Base-by-base conservation (phyloP, 2,329 filamentous ascomycete species). In the Elsinoe arachidis region DNA sequence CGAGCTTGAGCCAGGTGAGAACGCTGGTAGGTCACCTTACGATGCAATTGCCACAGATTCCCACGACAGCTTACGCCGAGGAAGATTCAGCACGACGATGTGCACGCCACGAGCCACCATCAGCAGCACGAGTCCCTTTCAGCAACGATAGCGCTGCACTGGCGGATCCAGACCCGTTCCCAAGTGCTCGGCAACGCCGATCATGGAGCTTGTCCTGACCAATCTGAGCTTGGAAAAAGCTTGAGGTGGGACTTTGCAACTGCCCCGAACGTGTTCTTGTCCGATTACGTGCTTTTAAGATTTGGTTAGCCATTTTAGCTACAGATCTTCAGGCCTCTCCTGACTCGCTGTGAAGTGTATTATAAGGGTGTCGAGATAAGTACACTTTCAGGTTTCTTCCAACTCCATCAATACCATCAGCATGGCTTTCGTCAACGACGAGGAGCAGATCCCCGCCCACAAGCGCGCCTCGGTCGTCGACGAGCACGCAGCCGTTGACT, bases 381-480 rank as follows among this genome's bases (percentile, higher is more conserved):
- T 9, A 30, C 7, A 30, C 26, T 30, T 30, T 30, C 26, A 7
- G 26, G 26, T 30, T 30, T 30, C 26, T 30, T 30, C 9, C 26
- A 30, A 30, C 26, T 30, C 9, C 26, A 30, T 2, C 26, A 30
- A 7, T 30, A 51, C 30, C 21, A 30, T 21, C 37, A 39, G 38
- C 52, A 61, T 61, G 59, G 35, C 59, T 14, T 47, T 57, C 17
- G 4, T 14, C 12, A 17, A 26, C 6, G 44, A 61, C 39, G 54
- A 57, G 1, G 60, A 62, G 57, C 37, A 12, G 2, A n/a, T 17
- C 12, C 23, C 26, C 23, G 35, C 43, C 34, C 54, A 60, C 56
- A 59, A 58, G 52, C 30, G 43, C 14, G 21, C 58, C 14, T 39
- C 49, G 7, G 46, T 59, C 14, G 53, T 53, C 37, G 56, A 52